Evolutionary conservation across 2,329 filamentous ascomycete genomes (phyloP), one percentile per base, ranked within the genome.

Genomic region (Leptosphaerulina australis): DNA sequence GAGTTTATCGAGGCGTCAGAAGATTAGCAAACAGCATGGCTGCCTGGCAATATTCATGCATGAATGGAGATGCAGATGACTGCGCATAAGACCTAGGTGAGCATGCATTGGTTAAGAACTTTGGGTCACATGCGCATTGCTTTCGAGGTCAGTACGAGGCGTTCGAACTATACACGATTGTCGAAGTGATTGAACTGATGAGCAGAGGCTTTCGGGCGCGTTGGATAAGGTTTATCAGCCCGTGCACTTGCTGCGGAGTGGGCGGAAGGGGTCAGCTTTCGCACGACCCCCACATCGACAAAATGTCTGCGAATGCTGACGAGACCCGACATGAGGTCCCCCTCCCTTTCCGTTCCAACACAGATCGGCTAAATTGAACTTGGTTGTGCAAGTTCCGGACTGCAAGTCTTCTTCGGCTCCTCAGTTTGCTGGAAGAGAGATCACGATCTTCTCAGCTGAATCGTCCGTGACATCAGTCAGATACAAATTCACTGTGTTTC

Each of bases 241-340:
- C 20, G 43, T 45, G 43, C 43, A 20, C 38, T 18, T 11, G n/a
- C 14, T 29, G 40, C 31, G 31, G 41, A 24, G 41, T 15, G 15
- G 18, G 18, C 18, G 10, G 10, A n/a, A 30, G 20, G 12, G 26
- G n/a, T 17, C 17, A 24, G 18, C 26, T 30, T 12, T 20, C 21
- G 26, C 36, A 40, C 6, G 26, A 25, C 12, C 9, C 21, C 15
- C 34, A 14, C 30, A 25, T 33, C 21, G 25, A 15, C 18, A 34
- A 31, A 14, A 17, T 10, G 5, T 17, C 1, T 33, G 20, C 20
- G n/a, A 12, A 14, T 22, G 29, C 28, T 33, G 21, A 24, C 18
- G 3, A 20, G 20, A 9, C 14, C 22, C 11, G n/a, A n/a, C 22
- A 7, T 21, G 28, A 26, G 14, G 10, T 7, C 26, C 17, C 25